These are phyloP conservation scores for Knufia petricola DNA, from an alignment of 2,329 filamentous ascomycete genomes.

Conservation along the genomic window DNA sequence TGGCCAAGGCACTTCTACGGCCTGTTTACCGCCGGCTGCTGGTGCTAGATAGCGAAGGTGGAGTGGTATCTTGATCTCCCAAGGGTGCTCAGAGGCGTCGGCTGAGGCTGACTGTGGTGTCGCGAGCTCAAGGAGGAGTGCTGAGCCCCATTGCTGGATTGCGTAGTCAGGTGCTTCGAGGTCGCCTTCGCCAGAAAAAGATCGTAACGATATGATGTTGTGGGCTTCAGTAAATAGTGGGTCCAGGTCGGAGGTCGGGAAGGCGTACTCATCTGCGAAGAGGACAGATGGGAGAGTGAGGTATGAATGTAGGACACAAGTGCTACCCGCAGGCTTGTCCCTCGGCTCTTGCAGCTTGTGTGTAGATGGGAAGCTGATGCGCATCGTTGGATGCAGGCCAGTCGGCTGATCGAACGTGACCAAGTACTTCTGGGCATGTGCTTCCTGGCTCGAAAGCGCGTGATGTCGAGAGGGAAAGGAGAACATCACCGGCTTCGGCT, in stretches of 20 bases:
- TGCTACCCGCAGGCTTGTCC: conserved; percentile 35
- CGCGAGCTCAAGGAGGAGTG: conserved; percentile 63
- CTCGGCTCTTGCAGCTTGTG: conserved; percentile 40
- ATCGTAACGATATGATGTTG: conserved; percentile 59
- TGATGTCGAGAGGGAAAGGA: conserved; percentile 74
- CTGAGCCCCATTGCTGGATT: conserved; percentile 67
- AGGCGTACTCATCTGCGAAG: conserved; percentile 82
- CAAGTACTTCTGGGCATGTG: conserved; percentile 45
- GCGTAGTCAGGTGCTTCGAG: conserved; percentile 85
- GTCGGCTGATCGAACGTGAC: conserved; percentile 59
- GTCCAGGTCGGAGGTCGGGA: conserved; percentile 42
- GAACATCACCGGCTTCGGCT: conserved; percentile 67
- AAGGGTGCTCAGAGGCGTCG: conserved; percentile 14
- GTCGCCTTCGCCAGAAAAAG: conserved; percentile 68
- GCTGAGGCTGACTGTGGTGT: conserved; percentile 34
- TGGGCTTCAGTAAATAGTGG: conserved; percentile 70
- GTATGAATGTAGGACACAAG: conserved; percentile 68
- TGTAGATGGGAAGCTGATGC: conserved; percentile 51
- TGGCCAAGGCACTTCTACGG: conserved; percentile 63
- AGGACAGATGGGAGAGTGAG: conserved; percentile 70
- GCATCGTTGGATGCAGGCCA: conserved; percentile 74
- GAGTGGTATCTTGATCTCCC: conserved; percentile 54
- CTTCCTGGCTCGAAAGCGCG: conserved; percentile 33
- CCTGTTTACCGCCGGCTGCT: conserved; percentile 25
- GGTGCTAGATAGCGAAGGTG: conserved; percentile 76